Evolutionary conservation across 495 filamentous ascomycete species (phyloP).

Genomic region (Cairneyella variabilis): DNA sequence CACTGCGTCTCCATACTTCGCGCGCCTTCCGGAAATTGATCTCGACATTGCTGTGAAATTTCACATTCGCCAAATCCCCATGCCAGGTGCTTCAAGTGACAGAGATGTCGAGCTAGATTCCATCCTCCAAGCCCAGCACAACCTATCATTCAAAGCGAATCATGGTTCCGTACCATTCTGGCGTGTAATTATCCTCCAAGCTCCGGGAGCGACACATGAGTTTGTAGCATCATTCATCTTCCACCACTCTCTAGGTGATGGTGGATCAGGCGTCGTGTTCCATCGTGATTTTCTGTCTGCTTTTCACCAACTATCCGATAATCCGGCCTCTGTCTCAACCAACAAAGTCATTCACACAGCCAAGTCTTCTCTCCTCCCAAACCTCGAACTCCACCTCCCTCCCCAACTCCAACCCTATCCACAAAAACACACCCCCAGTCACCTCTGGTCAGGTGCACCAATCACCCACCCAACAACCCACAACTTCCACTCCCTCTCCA

Average conservation of each 20-base stretch:
- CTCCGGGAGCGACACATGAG: neutral
- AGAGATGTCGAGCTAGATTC: slow-evolving; percentile 18
- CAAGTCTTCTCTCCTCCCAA: neutral
- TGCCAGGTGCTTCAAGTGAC: neutral
- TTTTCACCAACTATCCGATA: neutral
- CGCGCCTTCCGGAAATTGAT: slow-evolving; percentile 14
- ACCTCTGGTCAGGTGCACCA: slow-evolving; percentile 3
- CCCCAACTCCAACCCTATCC: neutral
- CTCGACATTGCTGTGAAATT: slow-evolving; percentile 14
- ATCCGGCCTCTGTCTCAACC: neutral
- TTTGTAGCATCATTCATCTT: slow-evolving; percentile 20
- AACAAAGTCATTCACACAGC: neutral
- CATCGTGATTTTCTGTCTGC: slow-evolving; percentile 18
- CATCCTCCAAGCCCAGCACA: slow-evolving; percentile 18
- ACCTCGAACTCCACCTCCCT: slow-evolving; percentile 10
- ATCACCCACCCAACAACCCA: neutral
- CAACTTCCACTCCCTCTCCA: slow-evolving; percentile 7
- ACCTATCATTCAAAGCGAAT: slow-evolving; percentile 13
- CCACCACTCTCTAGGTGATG: slow-evolving; percentile 22
- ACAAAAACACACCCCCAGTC: neutral
- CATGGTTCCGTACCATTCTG: slow-evolving; percentile 18
- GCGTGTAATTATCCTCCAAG: slow-evolving; percentile 15
- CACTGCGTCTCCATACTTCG: slow-evolving; percentile 13
- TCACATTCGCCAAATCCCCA: neutral
- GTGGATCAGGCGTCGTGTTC: slow-evolving; percentile 17